Percentiles rank a stretch among this genome's conserved stretches.
Conservation (phyloP, 306 rosid genomes). For the Prinsepia uniflora region DNA sequence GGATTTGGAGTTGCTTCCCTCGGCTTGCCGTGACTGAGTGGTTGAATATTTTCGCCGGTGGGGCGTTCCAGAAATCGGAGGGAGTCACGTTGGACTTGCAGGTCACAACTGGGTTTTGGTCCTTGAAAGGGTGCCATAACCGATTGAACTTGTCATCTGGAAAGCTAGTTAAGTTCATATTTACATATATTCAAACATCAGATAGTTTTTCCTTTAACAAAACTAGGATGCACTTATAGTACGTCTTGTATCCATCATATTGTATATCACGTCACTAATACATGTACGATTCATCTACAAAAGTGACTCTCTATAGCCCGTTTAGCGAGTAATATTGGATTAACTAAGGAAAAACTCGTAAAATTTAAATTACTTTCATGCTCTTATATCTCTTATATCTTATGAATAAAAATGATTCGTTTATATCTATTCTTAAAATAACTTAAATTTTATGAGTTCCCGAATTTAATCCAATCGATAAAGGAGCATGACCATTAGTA, state of each 20-base stretch:
- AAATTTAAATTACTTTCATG: too few species aligned
- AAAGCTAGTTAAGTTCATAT: constrained; percentile 63
- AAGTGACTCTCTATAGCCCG: too few species aligned
- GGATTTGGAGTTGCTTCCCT: constrained; percentile 51
- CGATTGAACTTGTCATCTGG: constrained; percentile 88
- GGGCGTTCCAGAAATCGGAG: constrained; percentile 76
- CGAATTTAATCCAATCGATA: too few species aligned
- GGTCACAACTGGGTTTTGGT: constrained; percentile 42
- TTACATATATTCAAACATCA: constrained; percentile 31
- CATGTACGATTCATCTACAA: background rate
- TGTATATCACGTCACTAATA: background rate
- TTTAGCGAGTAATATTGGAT: too few species aligned
- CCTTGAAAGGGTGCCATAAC: constrained; percentile 68
- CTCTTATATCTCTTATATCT: too few species aligned
- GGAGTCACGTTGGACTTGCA: constrained; percentile 39
- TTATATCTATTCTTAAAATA: too few species aligned
- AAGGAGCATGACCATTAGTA: background rate
- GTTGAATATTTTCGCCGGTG: constrained; percentile 46
- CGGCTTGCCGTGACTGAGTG: constrained; percentile 51
- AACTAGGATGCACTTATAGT: too few species aligned
- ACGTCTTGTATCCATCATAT: background rate
- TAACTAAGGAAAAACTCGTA: too few species aligned
- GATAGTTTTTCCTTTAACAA: constrained; percentile 4
- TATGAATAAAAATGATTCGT: too few species aligned
- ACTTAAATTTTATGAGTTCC: too few species aligned